phyloP scores from a whole-genome alignment of 2,329 filamentous ascomycete genomes.

The Lanzia echinophila region DNA sequence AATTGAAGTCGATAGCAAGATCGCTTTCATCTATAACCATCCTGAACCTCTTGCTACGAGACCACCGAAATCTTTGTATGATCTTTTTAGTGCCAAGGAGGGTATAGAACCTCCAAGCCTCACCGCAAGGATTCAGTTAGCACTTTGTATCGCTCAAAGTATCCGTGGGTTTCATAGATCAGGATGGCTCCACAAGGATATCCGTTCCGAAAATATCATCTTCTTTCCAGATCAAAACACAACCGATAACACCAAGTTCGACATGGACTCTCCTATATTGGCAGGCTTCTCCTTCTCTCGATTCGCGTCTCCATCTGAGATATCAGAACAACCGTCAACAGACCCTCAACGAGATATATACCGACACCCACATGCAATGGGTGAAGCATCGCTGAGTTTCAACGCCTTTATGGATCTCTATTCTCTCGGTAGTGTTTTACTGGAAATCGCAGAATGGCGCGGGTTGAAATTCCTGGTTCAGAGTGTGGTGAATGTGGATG shows the following conservation, averaged over 20 bases:
- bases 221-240: constrained; percentile 10
- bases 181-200: constrained; percentile 18
- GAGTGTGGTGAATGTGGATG: neutral
- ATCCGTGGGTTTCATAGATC: constrained; percentile 13
- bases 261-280: neutral
- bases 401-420: neutral
- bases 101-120: constrained; percentile 6
- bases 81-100: neutral
- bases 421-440: constrained; percentile 1
- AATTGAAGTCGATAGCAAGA: neutral
- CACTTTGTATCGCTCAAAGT: constrained; percentile 11
- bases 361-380: neutral
- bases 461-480: neutral
- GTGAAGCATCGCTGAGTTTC: neutral
- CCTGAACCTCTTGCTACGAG: neutral
- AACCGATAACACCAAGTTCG: neutral
- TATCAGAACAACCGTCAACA: neutral
- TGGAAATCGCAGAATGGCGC: constrained; percentile 4
- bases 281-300: neutral
- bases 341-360: neutral
- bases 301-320: neutral
- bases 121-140: constrained; percentile 8
- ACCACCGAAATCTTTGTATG: neutral
- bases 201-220: constrained; percentile 16
- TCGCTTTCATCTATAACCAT: neutral